phyloP scores from a whole-genome alignment of 1,139 yeast genomes.

The Debaryomycetaceae sp. region DNA sequence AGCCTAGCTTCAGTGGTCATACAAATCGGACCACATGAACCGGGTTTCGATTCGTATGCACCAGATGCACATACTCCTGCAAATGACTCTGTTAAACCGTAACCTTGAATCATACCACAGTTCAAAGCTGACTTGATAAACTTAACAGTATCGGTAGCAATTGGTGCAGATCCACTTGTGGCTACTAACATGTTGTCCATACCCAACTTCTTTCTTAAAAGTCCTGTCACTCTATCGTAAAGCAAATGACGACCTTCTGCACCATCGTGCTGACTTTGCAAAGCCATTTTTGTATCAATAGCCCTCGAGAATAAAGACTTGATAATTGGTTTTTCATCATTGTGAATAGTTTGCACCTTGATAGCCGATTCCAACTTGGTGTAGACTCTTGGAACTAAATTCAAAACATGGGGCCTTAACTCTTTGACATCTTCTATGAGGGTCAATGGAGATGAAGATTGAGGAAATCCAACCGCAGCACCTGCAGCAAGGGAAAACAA shows the following conservation, averaged over 20 bases:
- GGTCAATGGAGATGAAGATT: conserved; percentile 31
- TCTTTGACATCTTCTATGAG: conserved; percentile 35
- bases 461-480: conserved; percentile 40
- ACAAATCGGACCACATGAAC: conserved; percentile 38
- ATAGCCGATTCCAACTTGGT: conserved; percentile 44
- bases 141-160: conserved; percentile 37
- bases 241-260: conserved; percentile 25
- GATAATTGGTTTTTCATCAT: conserved; percentile 35
- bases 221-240: conserved; percentile 26
- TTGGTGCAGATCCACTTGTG: conserved; percentile 44
- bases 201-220: conserved; percentile 35
- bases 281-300: conserved; percentile 27
- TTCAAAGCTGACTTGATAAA: conserved; percentile 39
- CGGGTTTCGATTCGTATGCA: conserved; percentile 33
- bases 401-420: conserved; percentile 33
- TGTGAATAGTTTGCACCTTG: conserved; percentile 40
- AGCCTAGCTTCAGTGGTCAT: conserved; percentile 34
- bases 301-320: conserved; percentile 24
- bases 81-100: conserved; percentile 46
- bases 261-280: conserved; percentile 28
- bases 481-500: conserved; percentile 23
- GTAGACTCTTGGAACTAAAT: conserved; percentile 38
- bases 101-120: conserved; percentile 41
- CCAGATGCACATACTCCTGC: conserved; percentile 36
- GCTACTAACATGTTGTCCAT: conserved; percentile 24